phyloP scores from a whole-genome alignment of 2,329 filamentous ascomycete genomes.

The Nemania diffusa region DNA sequence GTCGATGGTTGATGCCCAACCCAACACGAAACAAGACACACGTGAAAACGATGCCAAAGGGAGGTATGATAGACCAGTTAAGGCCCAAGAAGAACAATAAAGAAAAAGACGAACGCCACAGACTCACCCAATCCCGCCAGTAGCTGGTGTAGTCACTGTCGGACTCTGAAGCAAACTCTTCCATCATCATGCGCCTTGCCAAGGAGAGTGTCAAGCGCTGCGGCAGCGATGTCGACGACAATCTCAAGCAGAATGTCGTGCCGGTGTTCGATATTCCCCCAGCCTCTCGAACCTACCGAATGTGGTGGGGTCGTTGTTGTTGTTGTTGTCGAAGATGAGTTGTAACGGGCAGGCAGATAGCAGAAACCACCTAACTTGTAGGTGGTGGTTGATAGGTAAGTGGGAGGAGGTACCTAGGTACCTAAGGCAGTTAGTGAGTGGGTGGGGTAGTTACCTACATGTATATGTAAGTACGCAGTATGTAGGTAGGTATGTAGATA shows the following conservation, averaged over 20 bases:
- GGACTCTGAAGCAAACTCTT: slow-evolving; percentile 97
- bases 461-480: too few relatives aligned
- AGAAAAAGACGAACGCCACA: neutral
- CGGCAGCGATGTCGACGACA: neutral
- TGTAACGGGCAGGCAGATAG: neutral
- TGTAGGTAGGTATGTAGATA: neutral
- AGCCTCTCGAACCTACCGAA: neutral
- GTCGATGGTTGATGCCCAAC: neutral
- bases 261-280: neutral
- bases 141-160: slow-evolving; percentile 99
- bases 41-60: neutral
- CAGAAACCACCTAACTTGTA: too few relatives aligned
- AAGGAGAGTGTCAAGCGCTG: slow-evolving; percentile 9
- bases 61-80: neutral
- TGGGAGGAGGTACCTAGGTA: too few relatives aligned
- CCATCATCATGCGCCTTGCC: slow-evolving; percentile 68
- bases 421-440: too few relatives aligned
- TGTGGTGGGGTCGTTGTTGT: neutral
- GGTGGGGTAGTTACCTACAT: too few relatives aligned
- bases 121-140: slow-evolving; percentile 97
- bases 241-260: neutral
- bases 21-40: neutral
- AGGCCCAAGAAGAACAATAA: neutral
- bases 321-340: neutral
- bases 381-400: too few relatives aligned